phyloP scores from a whole-genome alignment of 306 rosid genomes.

The Dalbergia cultrata region DNA sequence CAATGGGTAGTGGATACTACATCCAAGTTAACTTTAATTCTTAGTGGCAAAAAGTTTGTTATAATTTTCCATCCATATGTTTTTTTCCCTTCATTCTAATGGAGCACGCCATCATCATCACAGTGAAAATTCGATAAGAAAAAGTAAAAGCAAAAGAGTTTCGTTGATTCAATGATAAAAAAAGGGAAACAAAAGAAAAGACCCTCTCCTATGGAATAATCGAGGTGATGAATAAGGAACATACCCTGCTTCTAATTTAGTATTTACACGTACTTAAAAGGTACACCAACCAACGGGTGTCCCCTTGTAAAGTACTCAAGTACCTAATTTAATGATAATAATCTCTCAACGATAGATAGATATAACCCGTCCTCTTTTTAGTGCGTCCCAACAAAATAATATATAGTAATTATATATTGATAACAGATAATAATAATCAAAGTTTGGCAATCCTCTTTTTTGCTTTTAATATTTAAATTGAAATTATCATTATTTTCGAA shows the following conservation, averaged over 20 bases:
- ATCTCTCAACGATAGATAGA: neutral
- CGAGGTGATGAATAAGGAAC: neutral
- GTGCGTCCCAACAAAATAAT: no score
- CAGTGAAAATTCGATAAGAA: neutral
- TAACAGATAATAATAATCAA: neutral
- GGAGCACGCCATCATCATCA: no score
- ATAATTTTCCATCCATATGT: no score
- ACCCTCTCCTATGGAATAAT: neutral
- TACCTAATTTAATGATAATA: neutral
- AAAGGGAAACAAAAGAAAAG: neutral
- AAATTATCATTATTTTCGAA: neutral
- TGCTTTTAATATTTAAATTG: no score
- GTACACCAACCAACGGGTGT: conserved; percentile 13
- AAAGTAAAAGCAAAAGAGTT: no score
- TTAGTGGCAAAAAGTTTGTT: no score
- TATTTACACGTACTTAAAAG: neutral
- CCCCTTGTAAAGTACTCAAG: neutral
- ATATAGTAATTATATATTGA: neutral
- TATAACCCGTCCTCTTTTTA: neutral
- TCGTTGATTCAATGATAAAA: neutral
- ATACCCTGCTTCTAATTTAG: neutral
- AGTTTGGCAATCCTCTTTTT: no score
- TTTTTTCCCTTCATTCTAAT: no score
- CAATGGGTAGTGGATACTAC: no score
- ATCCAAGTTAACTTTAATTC: no score